Conservation (phyloP, 352 stramenopile species). For the Globisporangium middletonii region DNA sequence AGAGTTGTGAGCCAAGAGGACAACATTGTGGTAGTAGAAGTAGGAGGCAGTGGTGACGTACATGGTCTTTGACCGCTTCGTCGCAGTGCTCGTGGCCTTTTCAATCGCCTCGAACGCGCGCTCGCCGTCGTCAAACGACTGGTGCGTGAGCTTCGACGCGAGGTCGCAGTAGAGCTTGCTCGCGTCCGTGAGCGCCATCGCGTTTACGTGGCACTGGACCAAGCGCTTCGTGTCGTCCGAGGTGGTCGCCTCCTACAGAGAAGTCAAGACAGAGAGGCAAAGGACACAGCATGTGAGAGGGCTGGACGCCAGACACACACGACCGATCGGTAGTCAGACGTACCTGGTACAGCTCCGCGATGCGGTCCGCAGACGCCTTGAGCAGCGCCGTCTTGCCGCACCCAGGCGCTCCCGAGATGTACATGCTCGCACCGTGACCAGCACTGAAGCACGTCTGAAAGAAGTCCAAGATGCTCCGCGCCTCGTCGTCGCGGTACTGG, state of each 20-base stretch:
- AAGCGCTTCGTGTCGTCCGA: slow-evolving; percentile 24
- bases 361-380: slow-evolving; percentile 39
- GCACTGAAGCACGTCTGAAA: slow-evolving; percentile 50
- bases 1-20: background rate
- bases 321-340: background rate
- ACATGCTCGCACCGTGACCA: slow-evolving; percentile 53
- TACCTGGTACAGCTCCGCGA: slow-evolving; percentile 52
- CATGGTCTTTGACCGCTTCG: slow-evolving; percentile 54
- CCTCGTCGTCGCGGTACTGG: slow-evolving; percentile 56
- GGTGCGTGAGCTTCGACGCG: slow-evolving; percentile 42
- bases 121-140: slow-evolving; percentile 32
- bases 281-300: background rate
- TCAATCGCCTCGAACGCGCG: slow-evolving; percentile 69
- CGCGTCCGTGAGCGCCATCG: slow-evolving; percentile 54
- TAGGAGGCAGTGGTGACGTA: slow-evolving; percentile 11
- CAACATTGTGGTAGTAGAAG: background rate
- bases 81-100: slow-evolving; percentile 27
- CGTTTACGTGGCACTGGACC: slow-evolving; percentile 62
- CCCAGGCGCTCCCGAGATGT: slow-evolving; percentile 71
- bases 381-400: slow-evolving; percentile 77
- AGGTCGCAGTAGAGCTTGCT: slow-evolving; percentile 49
- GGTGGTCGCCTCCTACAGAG: slow-evolving; percentile 15
- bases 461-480: slow-evolving; percentile 43
- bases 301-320: too few relatives aligned
- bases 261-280: background rate